phyloP scores from a whole-genome alignment of 805 yeast genomes.

The Monosporozyma yasuniensis region DNA sequence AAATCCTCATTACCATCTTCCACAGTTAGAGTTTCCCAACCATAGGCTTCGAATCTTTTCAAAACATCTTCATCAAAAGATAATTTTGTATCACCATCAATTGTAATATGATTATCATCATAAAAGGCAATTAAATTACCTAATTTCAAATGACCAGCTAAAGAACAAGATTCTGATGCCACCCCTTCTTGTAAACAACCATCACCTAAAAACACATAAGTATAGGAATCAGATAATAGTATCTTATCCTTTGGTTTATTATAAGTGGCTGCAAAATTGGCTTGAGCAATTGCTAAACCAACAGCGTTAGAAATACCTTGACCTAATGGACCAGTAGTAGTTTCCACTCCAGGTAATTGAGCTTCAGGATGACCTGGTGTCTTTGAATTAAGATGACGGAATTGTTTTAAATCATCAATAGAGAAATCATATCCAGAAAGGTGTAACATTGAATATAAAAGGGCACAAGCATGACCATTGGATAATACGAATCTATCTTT shows the following conservation, averaged over 20 bases:
- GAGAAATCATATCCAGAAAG: slow-evolving; percentile 68
- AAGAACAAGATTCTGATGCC: slow-evolving; percentile 83
- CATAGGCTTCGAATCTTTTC: slow-evolving; percentile 81
- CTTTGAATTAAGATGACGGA: slow-evolving; percentile 84
- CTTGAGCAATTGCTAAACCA: slow-evolving; percentile 92
- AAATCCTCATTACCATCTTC: slow-evolving; percentile 74
- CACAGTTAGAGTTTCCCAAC: slow-evolving; percentile 82
- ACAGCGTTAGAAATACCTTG: slow-evolving; percentile 96
- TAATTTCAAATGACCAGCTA: slow-evolving; percentile 93
- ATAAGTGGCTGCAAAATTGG: slow-evolving; percentile 83
- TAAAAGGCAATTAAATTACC: slow-evolving; percentile 89
- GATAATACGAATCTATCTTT: slow-evolving; percentile 93
- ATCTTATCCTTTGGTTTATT: slow-evolving; percentile 68
- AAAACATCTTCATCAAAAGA: slow-evolving; percentile 92
- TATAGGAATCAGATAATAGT: slow-evolving; percentile 67
- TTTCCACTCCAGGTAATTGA: slow-evolving; percentile 88
- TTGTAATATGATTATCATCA: slow-evolving; percentile 95
- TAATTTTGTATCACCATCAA: slow-evolving; percentile 83
- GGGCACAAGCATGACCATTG: slow-evolving; percentile 94
- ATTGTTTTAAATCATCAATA: slow-evolving; percentile 78
- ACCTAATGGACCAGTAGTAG: slow-evolving; percentile 97
- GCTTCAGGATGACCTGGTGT: slow-evolving; percentile 98
- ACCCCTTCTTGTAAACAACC: slow-evolving; percentile 99
- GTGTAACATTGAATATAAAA: slow-evolving; percentile 77
- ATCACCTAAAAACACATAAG: slow-evolving; percentile 82